Evolutionary conservation across 352 stramenopile species (phyloP), one percentile per base, ranked within the genome.

Genomic region (Phytophthora fragariaefolia): DNA sequence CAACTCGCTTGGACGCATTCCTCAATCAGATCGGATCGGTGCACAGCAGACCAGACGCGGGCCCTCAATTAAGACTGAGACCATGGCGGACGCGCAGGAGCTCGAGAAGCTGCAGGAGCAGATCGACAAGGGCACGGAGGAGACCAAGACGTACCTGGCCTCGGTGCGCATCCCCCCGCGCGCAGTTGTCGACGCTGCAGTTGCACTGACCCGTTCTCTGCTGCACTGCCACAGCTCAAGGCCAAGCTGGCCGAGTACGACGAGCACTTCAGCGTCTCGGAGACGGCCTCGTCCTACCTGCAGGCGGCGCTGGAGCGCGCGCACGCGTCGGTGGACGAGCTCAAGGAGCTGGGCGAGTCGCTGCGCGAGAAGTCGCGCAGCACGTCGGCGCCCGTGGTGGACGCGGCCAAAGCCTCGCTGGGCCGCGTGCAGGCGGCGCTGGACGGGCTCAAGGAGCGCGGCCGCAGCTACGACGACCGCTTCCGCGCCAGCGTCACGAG

Each of bases 121-220:
- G 71, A 88, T 92, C 60, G 67, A 85, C 43, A 77, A 88, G 62
- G 81, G 85, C 57, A 73, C 83, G 12, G 75, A 90, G 58, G 82
- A 91, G 71, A 91, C 85, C 68, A 90, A 90, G 74, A 85, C 81
- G 66, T 91, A 93, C 54, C 68, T 91, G 38, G 73, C 70, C 30
- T 73, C 71, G 67, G 77, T 85, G 66, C 24, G 65, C 2, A 8
- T 5, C 36, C 36, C 36, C 30, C n/a, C n/a, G n/a, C n/a, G n/a
- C n/a, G n/a, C n/a, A n/a, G n/a, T n/a, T n/a, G n/a, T n/a, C n/a
- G n/a, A n/a, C n/a, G n/a, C n/a, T n/a, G n/a, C n/a, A n/a, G n/a
- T n/a, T n/a, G n/a, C n/a, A n/a, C 30, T 36, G 30, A 36, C 30
- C 6, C 24, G 45, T 34, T 60, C 10, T 24, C 18, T n/a, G 53